A percentile compares a stretch with the other conserved stretches of the same genome.
Conservation (phyloP, 345 rosid genomes). For the Syzygium grande region DNA sequence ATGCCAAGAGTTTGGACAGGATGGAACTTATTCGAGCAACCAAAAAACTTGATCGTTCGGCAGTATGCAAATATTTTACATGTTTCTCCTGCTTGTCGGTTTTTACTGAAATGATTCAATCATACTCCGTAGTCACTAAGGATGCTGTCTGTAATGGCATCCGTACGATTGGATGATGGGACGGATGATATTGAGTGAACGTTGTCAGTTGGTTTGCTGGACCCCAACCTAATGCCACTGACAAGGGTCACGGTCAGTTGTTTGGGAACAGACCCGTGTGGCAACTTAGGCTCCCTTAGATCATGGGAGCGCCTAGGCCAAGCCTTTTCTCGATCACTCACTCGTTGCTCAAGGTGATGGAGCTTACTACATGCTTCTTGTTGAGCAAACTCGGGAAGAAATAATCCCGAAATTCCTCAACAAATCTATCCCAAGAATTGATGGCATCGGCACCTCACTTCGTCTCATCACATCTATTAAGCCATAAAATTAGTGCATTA, state of each 20-base stretch:
- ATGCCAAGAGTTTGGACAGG: slow-evolving; percentile 97
- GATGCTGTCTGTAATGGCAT: slow-evolving; percentile 78
- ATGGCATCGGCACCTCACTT: too few species aligned
- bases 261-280: too few species aligned
- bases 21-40: slow-evolving; percentile 91
- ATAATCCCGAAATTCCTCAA: too few species aligned
- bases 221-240: slow-evolving; percentile 27
- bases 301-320: too few species aligned
- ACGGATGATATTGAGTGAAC: slow-evolving; percentile 61
- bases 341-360: too few species aligned
- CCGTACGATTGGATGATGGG: slow-evolving; percentile 63
- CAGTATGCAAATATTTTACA: slow-evolving; percentile 30
- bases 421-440: too few species aligned
- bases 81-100: not conserved
- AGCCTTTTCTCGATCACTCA: too few species aligned
- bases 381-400: too few species aligned
- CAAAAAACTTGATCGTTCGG: slow-evolving; percentile 78
- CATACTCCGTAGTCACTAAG: slow-evolving; percentile 60
- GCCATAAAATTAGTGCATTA: too few species aligned
- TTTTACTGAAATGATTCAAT: slow-evolving; percentile 6
- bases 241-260: slow-evolving; percentile 1
- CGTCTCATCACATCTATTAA: too few species aligned
- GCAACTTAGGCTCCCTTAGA: too few species aligned
- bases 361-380: too few species aligned
- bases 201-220: slow-evolving; percentile 45